phyloP scores from a whole-genome alignment of 371 early-diverging fungal species.

The Apophysomyces trapeziformis region DNA sequence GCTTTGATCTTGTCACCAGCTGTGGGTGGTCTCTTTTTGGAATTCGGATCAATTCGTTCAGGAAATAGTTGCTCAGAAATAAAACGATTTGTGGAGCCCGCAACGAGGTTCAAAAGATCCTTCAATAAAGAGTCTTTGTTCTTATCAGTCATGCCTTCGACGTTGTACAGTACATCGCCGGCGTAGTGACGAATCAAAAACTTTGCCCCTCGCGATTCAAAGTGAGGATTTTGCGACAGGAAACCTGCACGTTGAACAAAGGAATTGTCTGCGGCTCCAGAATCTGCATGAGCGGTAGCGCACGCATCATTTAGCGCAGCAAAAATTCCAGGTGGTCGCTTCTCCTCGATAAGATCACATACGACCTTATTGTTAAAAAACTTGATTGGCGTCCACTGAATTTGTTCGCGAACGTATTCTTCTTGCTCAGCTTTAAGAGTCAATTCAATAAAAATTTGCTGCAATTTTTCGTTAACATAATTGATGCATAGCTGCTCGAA shows the following conservation, averaged over 20 bases:
- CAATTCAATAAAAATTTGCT: conserved; percentile 99
- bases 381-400: conserved; percentile 99
- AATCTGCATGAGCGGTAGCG: conserved; percentile 90
- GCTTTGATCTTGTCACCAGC: conserved; percentile 86
- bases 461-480: conserved; percentile 99
- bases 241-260: conserved; percentile 78
- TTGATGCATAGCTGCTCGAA: conserved; percentile 99
- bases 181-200: conserved; percentile 97
- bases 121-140: conserved; percentile 97
- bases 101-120: conserved; percentile 85
- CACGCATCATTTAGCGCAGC: conserved; percentile 95
- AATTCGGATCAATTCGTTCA: conserved; percentile 84
- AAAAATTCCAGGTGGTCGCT: conserved; percentile 92
- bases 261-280: conserved; percentile 88
- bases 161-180: conserved; percentile 91
- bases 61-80: conserved; percentile 79
- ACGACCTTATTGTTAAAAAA: conserved; percentile 99
- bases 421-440: conserved; percentile 98
- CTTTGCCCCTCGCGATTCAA: conserved; percentile 75
- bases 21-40: conserved; percentile 88
- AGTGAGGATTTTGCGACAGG: conserved; percentile 76
- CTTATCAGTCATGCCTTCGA: conserved; percentile 97
- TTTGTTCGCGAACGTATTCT: conserved; percentile 96
- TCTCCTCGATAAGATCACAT: conserved; percentile 96
- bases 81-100: conserved; percentile 70